Conservation (phyloP, 805 yeast species). For the Peterozyma xylosa region DNA sequence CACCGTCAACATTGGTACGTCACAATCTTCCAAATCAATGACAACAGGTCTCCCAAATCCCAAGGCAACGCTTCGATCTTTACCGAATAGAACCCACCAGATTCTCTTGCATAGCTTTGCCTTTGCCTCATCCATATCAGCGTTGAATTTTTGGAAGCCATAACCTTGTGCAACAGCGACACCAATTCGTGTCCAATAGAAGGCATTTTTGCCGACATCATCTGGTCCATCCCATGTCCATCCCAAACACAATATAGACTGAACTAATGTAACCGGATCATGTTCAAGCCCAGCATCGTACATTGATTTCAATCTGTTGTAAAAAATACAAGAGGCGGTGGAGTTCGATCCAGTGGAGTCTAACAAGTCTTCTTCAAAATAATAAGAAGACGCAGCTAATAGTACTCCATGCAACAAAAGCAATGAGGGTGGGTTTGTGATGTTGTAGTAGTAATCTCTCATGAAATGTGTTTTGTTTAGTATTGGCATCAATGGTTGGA, state of each 20-base stretch:
- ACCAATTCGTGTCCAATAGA: conserved; percentile 66
- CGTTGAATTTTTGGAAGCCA: conserved; percentile 50
- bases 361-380: conserved; percentile 41
- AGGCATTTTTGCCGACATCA: conserved; percentile 56
- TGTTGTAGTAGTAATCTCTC: conserved; percentile 44
- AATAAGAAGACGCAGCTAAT: conserved; percentile 60
- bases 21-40: conserved; percentile 67
- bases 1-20: conserved; percentile 62
- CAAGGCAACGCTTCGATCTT: conserved; percentile 62
- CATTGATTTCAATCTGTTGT: conserved; percentile 66
- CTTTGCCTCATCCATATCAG: conserved; percentile 14
- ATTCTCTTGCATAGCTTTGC: conserved; percentile 49
- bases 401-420: conserved; percentile 59
- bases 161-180: conserved; percentile 65
- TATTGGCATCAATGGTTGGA: conserved; percentile 67
- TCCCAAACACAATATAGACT: conserved; percentile 54
- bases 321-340: conserved; percentile 50
- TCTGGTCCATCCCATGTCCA: conserved; percentile 73
- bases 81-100: conserved; percentile 73
- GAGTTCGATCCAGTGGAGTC: conserved; percentile 40
- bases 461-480: conserved; percentile 57
- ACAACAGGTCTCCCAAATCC: conserved; percentile 69
- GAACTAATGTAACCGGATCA: conserved; percentile 55
- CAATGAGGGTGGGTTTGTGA: conserved; percentile 52
- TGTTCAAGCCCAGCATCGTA: conserved; percentile 64